A percentile compares a stretch with the other conserved stretches of the same genome.
phyloP scores from a whole-genome alignment of 768 basidiomycete genomes.

The Termitomyces sp. region DNA sequence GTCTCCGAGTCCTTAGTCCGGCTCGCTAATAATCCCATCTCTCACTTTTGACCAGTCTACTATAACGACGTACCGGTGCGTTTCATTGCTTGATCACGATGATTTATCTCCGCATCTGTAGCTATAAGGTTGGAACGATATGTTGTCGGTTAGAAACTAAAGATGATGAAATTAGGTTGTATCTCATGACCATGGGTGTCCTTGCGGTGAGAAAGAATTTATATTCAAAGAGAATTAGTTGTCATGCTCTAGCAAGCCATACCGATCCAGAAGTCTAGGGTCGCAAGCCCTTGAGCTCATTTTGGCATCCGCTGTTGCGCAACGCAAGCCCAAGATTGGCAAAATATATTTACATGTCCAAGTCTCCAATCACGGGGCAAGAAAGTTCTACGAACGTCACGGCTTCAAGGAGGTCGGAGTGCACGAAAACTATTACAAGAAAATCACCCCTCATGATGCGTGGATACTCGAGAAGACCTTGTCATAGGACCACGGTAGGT shows the following conservation, averaged over 20 bases:
- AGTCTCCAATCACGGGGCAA: constrained; percentile 71
- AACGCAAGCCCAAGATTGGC: constrained; percentile 55
- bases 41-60: constrained; percentile 51
- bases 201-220: constrained; percentile 60
- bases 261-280: constrained; percentile 75
- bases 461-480: constrained; percentile 77
- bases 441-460: constrained; percentile 76
- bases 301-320: constrained; percentile 54
- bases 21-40: neutral
- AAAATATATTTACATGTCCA: constrained; percentile 85
- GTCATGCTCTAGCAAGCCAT: constrained; percentile 49
- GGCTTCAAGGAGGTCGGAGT: constrained; percentile 68
- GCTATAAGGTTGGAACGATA: constrained; percentile 65
- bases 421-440: constrained; percentile 83
- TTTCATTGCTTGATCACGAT: constrained; percentile 10
- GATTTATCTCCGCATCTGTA: constrained; percentile 10
- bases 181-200: constrained; percentile 91
- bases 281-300: constrained; percentile 67
- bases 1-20: neutral
- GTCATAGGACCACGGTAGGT: constrained; percentile 15
- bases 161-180: constrained; percentile 51
- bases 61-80: constrained; percentile 83
- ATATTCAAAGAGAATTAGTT: constrained; percentile 5
- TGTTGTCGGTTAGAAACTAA: constrained; percentile 80
- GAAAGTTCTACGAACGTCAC: constrained; percentile 77